phyloP scores from a whole-genome alignment of 2,329 filamentous ascomycete genomes.

The Calonectria crousiana region DNA sequence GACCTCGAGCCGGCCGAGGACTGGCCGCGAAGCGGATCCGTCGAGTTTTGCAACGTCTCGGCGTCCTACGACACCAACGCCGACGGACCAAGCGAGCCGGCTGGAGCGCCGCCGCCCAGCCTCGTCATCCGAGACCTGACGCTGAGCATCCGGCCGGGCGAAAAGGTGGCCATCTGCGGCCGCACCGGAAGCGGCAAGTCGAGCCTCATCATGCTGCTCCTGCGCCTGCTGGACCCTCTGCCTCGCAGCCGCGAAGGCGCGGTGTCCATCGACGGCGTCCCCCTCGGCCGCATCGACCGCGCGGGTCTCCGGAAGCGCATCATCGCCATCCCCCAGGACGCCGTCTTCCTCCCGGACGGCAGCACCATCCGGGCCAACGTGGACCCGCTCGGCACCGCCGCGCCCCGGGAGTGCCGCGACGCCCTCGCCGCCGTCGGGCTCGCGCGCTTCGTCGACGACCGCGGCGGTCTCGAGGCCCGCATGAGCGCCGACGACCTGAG shows the following conservation, averaged over 20 bases:
- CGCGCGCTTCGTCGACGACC: constrained; percentile 45
- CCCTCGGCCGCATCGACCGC: constrained; percentile 54
- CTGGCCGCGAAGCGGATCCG: constrained; percentile 49
- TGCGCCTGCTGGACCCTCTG: constrained; percentile 56
- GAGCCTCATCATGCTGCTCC: constrained; percentile 53
- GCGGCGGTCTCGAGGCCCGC: constrained; percentile 49
- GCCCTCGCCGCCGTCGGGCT: constrained; percentile 53
- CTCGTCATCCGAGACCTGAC: constrained; percentile 44
- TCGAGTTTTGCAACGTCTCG: constrained; percentile 48
- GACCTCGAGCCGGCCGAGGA: constrained; percentile 31
- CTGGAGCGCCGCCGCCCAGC: not conserved
- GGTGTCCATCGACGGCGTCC: constrained; percentile 59
- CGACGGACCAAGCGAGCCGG: not conserved
- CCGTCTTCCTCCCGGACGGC: constrained; percentile 62
- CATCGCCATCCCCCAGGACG: constrained; percentile 66
- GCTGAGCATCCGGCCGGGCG: constrained; percentile 45
- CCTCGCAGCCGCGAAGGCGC: constrained; percentile 38
- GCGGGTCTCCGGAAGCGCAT: constrained; percentile 58
- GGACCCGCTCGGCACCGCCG: constrained; percentile 52
- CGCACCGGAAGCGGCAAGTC: constrained; percentile 60
- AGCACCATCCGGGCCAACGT: constrained; percentile 57
- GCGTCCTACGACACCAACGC: constrained; percentile 47
- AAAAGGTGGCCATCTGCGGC: constrained; percentile 53
- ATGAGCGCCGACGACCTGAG: constrained; percentile 64
- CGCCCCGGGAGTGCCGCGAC: constrained; percentile 48